phyloP scores from a whole-genome alignment of 768 basidiomycete genomes.

The Hysterangium stoloniferum region DNA sequence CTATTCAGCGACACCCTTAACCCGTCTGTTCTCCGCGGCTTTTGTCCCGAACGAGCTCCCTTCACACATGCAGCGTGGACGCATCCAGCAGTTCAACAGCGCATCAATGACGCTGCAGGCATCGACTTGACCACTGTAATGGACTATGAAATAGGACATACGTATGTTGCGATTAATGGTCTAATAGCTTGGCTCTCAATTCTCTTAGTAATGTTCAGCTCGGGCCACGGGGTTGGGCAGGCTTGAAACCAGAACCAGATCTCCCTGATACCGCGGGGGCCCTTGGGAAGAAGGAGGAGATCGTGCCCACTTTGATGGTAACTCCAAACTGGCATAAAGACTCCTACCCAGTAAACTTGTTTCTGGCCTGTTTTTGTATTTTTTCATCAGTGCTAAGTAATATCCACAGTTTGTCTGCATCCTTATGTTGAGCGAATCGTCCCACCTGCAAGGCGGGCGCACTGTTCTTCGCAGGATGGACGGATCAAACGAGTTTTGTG shows the following conservation, averaged over 20 bases:
- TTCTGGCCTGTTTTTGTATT: background rate
- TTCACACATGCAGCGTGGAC: slow-evolving; percentile 10
- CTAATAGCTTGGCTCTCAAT: background rate
- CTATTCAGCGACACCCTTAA: slow-evolving; percentile 6
- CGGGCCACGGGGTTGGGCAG: slow-evolving; percentile 12
- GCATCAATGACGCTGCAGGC: slow-evolving; percentile 10
- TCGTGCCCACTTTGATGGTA: slow-evolving; percentile 8
- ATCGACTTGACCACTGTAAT: slow-evolving; percentile 1
- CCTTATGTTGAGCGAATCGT: slow-evolving; percentile 11
- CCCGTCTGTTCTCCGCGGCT: slow-evolving; percentile 7
- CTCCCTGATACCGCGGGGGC: slow-evolving; percentile 4
- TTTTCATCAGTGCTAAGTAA: background rate
- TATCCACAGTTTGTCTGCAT: slow-evolving; percentile 10
- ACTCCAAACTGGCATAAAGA: slow-evolving; percentile 13
- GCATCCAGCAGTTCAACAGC: background rate
- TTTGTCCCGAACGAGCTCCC: slow-evolving; percentile 5
- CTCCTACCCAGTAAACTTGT: slow-evolving; percentile 10
- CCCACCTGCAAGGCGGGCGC: slow-evolving; percentile 5
- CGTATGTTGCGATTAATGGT: background rate
- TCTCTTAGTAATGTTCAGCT: slow-evolving; percentile 10
- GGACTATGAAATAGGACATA: slow-evolving; percentile 13
- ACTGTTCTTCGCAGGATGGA: slow-evolving; percentile 9
- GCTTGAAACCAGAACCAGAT: slow-evolving; percentile 11
- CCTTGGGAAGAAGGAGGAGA: slow-evolving; percentile 5
- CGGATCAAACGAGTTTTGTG: slow-evolving; percentile 8